Percentiles rank a stretch among this genome's conserved stretches.
These are phyloP conservation scores for Salisapilia sapeloensis DNA, from an alignment of 352 stramenopile species.

Conservation along the genomic window DNA sequence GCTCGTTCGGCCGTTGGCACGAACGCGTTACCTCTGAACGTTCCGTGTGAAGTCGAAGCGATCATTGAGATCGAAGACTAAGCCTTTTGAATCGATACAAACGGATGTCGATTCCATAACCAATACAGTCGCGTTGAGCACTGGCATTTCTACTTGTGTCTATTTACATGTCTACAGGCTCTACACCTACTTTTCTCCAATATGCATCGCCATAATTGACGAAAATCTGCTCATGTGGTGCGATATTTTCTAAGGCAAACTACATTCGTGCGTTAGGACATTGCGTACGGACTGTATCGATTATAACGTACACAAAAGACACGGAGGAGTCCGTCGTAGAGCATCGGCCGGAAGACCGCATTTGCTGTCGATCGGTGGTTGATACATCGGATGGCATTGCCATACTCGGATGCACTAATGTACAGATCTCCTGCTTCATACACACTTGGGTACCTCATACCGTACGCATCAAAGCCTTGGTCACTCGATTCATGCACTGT, in stretches of 20 bases:
- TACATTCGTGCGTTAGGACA: no score
- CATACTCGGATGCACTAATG: constrained; percentile 48
- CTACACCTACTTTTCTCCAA: constrained; percentile 41
- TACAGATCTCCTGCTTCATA: constrained; percentile 49
- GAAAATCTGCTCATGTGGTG: constrained; percentile 41
- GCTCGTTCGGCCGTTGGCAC: constrained; percentile 92
- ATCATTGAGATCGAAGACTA: constrained; percentile 89
- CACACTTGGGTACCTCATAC: constrained; percentile 47
- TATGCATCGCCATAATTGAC: constrained; percentile 57
- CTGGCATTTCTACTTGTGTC: not conserved
- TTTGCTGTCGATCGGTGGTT: constrained; percentile 53
- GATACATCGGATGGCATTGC: constrained; percentile 63
- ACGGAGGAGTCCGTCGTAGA: constrained; percentile 41
- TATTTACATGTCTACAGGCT: constrained; percentile 21
- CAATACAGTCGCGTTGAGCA: no score
- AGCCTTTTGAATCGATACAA: not conserved
- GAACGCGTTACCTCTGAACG: constrained; percentile 91
- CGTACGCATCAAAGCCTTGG: constrained; percentile 40
- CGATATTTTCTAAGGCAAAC: constrained; percentile 30
- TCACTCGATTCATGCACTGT: constrained; percentile 14
- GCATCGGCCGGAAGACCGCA: constrained; percentile 42
- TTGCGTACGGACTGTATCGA: no score
- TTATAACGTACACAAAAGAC: constrained; percentile 65
- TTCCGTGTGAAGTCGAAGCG: constrained; percentile 94
- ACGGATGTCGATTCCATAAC: not conserved